Conservation (phyloP, 2,329 filamentous ascomycete genomes). For the Rugonectria rugulosa region DNA sequence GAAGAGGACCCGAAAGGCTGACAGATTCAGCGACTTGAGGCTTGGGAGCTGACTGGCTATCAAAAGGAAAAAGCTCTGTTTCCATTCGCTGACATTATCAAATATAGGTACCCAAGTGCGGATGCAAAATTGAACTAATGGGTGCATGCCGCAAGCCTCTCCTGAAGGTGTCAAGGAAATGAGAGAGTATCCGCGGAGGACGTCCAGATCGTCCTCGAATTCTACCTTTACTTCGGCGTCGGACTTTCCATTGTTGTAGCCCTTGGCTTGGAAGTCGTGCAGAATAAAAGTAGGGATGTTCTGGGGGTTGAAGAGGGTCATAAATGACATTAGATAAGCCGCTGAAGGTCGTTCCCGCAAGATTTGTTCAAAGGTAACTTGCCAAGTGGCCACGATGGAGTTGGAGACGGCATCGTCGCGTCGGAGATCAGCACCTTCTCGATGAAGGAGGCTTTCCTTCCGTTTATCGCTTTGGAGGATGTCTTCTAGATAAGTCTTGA, state of each 20-base stretch:
- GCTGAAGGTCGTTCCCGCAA: conserved; percentile 1
- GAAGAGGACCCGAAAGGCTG: not conserved
- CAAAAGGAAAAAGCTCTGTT: not conserved
- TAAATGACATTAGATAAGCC: conserved; percentile 12
- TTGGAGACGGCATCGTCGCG: conserved; percentile 21
- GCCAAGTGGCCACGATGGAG: conserved; percentile 18
- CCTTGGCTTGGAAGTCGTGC: conserved; percentile 1
- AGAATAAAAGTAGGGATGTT: conserved; percentile 16
- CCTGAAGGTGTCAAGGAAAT: not conserved
- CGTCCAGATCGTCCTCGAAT: conserved; percentile 22
- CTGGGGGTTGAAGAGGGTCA: conserved; percentile 27
- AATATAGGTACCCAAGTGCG: not conserved
- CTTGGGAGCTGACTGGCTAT: not conserved
- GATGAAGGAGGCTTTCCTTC: conserved; percentile 34
- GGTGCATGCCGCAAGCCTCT: not conserved
- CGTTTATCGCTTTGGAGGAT: conserved; percentile 40
- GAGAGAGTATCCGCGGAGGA: conserved; percentile 21
- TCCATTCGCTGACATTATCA: not conserved
- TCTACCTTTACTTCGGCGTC: not conserved
- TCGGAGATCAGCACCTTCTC: conserved; percentile 34
- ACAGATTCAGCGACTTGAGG: not conserved
- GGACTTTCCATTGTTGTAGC: not conserved
- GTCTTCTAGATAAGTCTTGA: conserved; percentile 41
- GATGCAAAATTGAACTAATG: conserved; percentile 1
- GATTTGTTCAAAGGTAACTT: conserved; percentile 25